These are phyloP conservation scores for Sporobolomyces phaffii DNA, from an alignment of 768 basidiomycete genomes.

Conservation along the genomic window DNA sequence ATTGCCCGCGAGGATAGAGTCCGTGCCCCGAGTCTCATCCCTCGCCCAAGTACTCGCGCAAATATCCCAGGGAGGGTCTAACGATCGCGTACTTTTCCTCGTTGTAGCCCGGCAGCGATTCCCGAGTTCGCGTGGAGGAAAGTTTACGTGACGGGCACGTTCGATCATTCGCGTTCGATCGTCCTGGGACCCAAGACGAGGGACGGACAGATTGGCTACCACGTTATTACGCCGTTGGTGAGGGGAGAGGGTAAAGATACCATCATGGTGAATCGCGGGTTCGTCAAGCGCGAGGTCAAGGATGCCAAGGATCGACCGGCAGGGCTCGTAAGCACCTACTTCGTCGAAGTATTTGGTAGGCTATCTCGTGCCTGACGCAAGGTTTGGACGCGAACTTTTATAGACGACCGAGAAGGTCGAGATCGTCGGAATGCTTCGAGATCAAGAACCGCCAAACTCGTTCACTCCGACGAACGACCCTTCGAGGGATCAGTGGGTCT, in stretches of 20 bases:
- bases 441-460: slow-evolving; percentile 58
- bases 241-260: slow-evolving; percentile 64
- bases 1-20: slow-evolving; percentile 85
- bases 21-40: too few relatives aligned
- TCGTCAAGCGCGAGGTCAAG: slow-evolving; percentile 57
- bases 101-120: slow-evolving; percentile 62
- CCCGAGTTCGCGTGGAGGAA: slow-evolving; percentile 86
- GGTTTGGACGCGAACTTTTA: background rate
- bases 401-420: slow-evolving; percentile 56
- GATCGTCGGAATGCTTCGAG: slow-evolving; percentile 79
- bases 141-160: slow-evolving; percentile 68
- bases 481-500: slow-evolving; percentile 78
- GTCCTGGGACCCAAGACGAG: slow-evolving; percentile 77
- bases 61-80: too few relatives aligned
- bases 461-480: slow-evolving; percentile 89
- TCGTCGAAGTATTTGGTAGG: too few relatives aligned
- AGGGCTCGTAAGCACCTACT: slow-evolving; percentile 40
- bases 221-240: slow-evolving; percentile 77
- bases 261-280: slow-evolving; percentile 86
- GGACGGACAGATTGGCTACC: slow-evolving; percentile 79
- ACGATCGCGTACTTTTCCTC: too few relatives aligned
- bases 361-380: background rate
- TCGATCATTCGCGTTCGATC: slow-evolving; percentile 73
- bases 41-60: too few relatives aligned
- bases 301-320: slow-evolving; percentile 42